These are phyloP conservation scores for Emmonsiellopsis sp. DNA, from an alignment of 2,329 filamentous ascomycete species.

Conservation along the genomic window DNA sequence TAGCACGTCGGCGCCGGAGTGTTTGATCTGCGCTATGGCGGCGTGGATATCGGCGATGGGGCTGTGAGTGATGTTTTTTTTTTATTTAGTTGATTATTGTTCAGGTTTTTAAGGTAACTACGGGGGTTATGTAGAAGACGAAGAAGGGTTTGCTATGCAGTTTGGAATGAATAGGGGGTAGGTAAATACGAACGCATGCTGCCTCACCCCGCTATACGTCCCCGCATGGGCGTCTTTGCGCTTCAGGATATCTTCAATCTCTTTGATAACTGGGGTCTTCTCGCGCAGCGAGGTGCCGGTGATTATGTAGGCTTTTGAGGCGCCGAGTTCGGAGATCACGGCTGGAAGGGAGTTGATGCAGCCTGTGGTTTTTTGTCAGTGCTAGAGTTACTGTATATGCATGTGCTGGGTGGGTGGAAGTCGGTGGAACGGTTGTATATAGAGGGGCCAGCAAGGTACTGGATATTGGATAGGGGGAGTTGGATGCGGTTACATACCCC, in stretches of 20 bases:
- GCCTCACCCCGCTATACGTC: conserved; percentile 8
- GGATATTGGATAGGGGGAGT: background rate
- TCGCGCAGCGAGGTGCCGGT: conserved; percentile 9
- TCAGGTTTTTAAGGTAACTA: background rate
- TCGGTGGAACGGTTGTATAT: background rate
- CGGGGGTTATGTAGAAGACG: background rate
- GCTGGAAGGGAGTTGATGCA: conserved; percentile 6
- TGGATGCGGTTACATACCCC: conserved; percentile 1
- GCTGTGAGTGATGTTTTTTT: conserved; percentile 1
- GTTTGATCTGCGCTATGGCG: conserved; percentile 1
- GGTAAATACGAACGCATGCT: conserved; percentile 7
- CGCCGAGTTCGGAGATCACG: conserved; percentile 6
- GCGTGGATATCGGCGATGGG: conserved; percentile 9
- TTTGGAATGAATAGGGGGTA: background rate
- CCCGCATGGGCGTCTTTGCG: conserved; percentile 2
- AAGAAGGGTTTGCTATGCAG: background rate
- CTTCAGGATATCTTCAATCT: conserved; percentile 5
- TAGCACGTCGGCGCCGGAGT: conserved; percentile 8
- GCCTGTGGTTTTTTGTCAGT: conserved; percentile 2
- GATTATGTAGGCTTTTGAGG: conserved; percentile 10
- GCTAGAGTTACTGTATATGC: background rate
- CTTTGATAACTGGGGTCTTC: conserved; percentile 11
- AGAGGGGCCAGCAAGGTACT: background rate
- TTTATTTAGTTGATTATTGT: background rate
- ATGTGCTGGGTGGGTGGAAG: background rate